Evolutionary conservation across 202 grass and related monocot genomes (phyloP).

Genomic region (Digitaria exilis): DNA sequence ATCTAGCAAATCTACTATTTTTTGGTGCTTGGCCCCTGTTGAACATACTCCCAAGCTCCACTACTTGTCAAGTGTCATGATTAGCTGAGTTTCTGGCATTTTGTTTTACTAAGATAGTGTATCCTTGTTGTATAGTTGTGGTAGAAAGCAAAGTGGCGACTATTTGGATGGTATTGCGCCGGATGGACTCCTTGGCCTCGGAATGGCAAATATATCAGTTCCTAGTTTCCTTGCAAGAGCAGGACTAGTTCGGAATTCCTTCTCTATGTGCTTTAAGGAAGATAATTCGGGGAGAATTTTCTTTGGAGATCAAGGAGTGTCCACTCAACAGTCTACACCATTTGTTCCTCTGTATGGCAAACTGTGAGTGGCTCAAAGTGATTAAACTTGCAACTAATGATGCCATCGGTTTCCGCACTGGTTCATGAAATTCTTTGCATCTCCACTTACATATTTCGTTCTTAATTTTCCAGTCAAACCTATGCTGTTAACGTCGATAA

Average conservation of each 20-base stretch:
- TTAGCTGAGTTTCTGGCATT: constrained; percentile 25
- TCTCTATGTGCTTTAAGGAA: constrained; percentile 91
- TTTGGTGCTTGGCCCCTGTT: too few relatives aligned
- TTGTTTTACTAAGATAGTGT: constrained; percentile 21
- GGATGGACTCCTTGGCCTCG: constrained; percentile 96
- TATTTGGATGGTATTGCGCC: constrained; percentile 96
- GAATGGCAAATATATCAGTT: constrained; percentile 87
- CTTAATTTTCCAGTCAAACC: constrained; percentile 63
- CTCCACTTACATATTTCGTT: constrained; percentile 29
- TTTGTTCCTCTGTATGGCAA: constrained; percentile 86
- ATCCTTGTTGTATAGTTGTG: constrained; percentile 65
- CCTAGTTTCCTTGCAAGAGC: constrained; percentile 92
- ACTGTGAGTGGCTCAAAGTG: constrained; percentile 63
- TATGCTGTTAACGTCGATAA: constrained; percentile 74
- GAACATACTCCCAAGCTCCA: too few relatives aligned
- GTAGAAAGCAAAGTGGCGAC: constrained; percentile 86
- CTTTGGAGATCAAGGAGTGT: constrained; percentile 81
- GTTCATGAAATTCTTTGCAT: constrained; percentile 15
- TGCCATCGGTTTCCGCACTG: neutral
- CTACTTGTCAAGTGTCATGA: neutral
- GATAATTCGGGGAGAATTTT: constrained; percentile 90
- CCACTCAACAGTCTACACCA: constrained; percentile 79
- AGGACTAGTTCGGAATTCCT: constrained; percentile 84
- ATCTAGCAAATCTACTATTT: too few relatives aligned
- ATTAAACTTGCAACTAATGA: neutral